Evolutionary conservation across 352 stramenopile genomes (phyloP), one percentile per base, ranked within the genome.

Genomic region (Pilasporangium apinafurcum): DNA sequence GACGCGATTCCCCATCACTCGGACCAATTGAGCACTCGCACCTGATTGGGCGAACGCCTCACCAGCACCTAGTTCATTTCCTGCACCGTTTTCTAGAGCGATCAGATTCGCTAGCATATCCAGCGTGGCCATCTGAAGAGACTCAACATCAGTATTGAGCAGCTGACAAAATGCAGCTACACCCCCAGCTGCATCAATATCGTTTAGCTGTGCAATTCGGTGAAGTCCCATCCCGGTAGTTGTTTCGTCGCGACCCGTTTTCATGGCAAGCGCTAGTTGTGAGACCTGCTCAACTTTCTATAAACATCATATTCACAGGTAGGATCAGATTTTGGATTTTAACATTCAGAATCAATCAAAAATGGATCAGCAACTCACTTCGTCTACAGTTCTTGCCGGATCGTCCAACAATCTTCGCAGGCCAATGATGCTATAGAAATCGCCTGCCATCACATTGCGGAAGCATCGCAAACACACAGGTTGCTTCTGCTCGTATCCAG

Each of bases 81-180:
- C 76, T 2, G 70, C 77, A 25, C 61, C 69, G 33, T 89, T 91
- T 37, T 92, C 52, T 8, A 94, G 42, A 20, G 83, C 73, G 39
- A 92, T 68, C 17, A 90, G 48, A 42, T 87, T 89, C 5, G 65
- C 64, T 16, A 94, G 56, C 73, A 94, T 81, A 26, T 91, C 75
- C 4, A 94, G 50, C 9, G 65, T 48, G 3, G 60, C 63, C 38
- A 71, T 68, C 37, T 89, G 74, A 4, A 86, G 32, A 13, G 75
- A 61, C 38, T 78, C 68, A 1, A 71, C 52, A 20, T 82, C 67
- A 0, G 63, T 77, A 8, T 63, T 52, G 1, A 92, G 53, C 27
- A 94, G 35, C 12, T 83, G 57, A 37, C 77, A 91, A 31, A 94
- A 88, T 8, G 77, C 78, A 1, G 51, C 50, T 16, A 94, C 65